Base-by-base conservation (phyloP, 345 rosid species). In the Diplotaxis tenuifolia region DNA sequence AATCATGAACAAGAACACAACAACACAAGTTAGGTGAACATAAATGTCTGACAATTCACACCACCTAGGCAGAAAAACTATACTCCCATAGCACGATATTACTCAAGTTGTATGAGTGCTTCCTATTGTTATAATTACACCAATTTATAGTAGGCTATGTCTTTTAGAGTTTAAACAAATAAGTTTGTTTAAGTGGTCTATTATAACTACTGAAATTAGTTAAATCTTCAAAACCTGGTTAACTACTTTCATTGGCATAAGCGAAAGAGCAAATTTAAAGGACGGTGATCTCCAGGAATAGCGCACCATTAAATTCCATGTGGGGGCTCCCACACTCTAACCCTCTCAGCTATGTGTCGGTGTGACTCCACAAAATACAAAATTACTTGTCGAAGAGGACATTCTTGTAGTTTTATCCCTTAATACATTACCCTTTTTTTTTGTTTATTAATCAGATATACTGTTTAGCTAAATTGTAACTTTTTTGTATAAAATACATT, bases 361-460 rank as follows among this genome's bases (percentile, higher is more conserved):
- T 82, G 89, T 82, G 80, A 83, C 83, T 73, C 77, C 75, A 68
- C 79, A 68, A 36, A 52, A 61, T 58, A 67, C 72, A 67, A 65
- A 58, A 20, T 53, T 34, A 12, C 60, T 59, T 27, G 25, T 65
- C 18, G 29, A 67, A 11, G 68, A 36, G 74, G 69, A 20, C 60
- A 29, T 55, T 9, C 5, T 19, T 63, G 71, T 25, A 25, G 28
- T 25, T 25, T 25, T 25, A n/a, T n/a, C n/a, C n/a, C n/a, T n/a
- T n/a, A n/a, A n/a, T n/a, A n/a, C n/a, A n/a, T n/a, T n/a, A n/a
- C n/a, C n/a, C n/a, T n/a, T n/a, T n/a, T n/a, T n/a, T n/a, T n/a
- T n/a, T n/a, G n/a, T n/a, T n/a, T n/a, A n/a, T n/a, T n/a, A n/a
- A n/a, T n/a, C n/a, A n/a, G n/a, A n/a, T n/a, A n/a, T n/a, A n/a